These are phyloP conservation scores for Trichoderma polysporum DNA, from an alignment of 2,329 filamentous ascomycete species.

Conservation along the genomic window DNA sequence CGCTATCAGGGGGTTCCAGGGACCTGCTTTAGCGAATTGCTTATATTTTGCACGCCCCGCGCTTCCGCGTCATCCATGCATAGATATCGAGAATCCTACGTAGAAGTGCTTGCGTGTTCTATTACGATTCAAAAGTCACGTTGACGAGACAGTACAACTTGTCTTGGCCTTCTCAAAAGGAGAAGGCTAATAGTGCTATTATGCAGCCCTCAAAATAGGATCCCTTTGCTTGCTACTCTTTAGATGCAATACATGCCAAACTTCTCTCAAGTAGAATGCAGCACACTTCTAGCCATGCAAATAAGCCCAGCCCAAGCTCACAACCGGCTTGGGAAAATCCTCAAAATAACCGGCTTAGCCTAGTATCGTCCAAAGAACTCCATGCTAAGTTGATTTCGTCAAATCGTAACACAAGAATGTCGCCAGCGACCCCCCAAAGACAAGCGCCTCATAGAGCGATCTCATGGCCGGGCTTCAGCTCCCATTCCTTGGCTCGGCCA, in stretches of 20 bases:
- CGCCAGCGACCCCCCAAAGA: background rate
- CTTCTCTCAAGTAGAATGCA: background rate
- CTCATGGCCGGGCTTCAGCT: constrained; percentile 41
- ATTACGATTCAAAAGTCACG: background rate
- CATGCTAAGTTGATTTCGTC: constrained; percentile 21
- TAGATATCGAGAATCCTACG: background rate
- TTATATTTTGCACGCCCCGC: constrained; percentile 5
- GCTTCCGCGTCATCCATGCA: constrained; percentile 3
- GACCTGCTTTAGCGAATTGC: constrained; percentile 16
- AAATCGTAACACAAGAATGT: constrained; percentile 16
- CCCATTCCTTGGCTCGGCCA: constrained; percentile 41
- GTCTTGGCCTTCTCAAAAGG: background rate
- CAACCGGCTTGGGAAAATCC: background rate
- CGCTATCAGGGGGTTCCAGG: constrained; percentile 2
- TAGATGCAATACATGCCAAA: constrained; percentile 3
- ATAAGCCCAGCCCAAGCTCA: background rate
- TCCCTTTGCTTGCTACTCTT: background rate
- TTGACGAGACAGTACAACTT: background rate
- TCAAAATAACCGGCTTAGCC: background rate
- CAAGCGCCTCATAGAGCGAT: constrained; percentile 29
- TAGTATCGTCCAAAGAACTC: constrained; percentile 16
- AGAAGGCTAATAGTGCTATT: background rate
- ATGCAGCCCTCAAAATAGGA: background rate
- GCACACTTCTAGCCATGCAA: background rate
- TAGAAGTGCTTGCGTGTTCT: background rate